Percentiles rank a stretch among this genome's conserved stretches.
phyloP scores from a whole-genome alignment of 1,139 yeast species.

The Blastobotrys persicus region DNA sequence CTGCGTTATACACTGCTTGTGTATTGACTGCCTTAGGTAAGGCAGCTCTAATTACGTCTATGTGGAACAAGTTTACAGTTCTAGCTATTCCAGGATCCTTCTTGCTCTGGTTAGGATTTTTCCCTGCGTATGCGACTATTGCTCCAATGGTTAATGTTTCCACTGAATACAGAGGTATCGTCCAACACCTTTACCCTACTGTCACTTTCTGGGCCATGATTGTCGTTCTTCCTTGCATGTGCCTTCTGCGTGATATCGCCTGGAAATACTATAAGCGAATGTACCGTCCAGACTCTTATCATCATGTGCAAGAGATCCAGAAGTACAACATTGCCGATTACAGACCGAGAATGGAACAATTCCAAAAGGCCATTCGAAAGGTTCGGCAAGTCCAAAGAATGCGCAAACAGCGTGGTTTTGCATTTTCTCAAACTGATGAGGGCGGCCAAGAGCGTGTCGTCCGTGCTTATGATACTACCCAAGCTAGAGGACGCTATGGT shows the following conservation, averaged over 20 bases:
- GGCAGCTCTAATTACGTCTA: slow-evolving; percentile 85
- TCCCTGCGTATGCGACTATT: slow-evolving; percentile 81
- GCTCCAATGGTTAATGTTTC: slow-evolving; percentile 87
- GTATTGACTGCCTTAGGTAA: slow-evolving; percentile 88
- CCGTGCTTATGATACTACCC: slow-evolving; percentile 91
- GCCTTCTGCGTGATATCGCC: slow-evolving; percentile 80
- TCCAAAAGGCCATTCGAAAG: slow-evolving; percentile 94
- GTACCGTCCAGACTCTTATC: slow-evolving; percentile 88
- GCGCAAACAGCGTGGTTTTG: slow-evolving; percentile 98
- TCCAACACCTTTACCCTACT: slow-evolving; percentile 73
- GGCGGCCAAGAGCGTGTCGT: slow-evolving; percentile 92
- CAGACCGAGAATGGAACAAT: slow-evolving; percentile 92
- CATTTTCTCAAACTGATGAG: slow-evolving; percentile 93
- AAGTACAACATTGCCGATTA: slow-evolving; percentile 91
- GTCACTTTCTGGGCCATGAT: slow-evolving; percentile 82
- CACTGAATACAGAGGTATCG: slow-evolving; percentile 77
- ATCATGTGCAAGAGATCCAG: slow-evolving; percentile 94
- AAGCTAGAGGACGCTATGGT: slow-evolving; percentile 52
- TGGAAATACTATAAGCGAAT: slow-evolving; percentile 95
- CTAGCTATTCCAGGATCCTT: slow-evolving; percentile 95
- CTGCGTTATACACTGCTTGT: slow-evolving; percentile 83
- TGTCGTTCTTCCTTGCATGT: slow-evolving; percentile 69
- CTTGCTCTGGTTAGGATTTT: slow-evolving; percentile 74
- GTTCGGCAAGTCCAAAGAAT: slow-evolving; percentile 97
- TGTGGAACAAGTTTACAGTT: slow-evolving; percentile 93